Percentiles rank a stretch among this genome's conserved stretches.
phyloP scores from a whole-genome alignment of 257 asterid species.

The Asclepias syriaca region DNA sequence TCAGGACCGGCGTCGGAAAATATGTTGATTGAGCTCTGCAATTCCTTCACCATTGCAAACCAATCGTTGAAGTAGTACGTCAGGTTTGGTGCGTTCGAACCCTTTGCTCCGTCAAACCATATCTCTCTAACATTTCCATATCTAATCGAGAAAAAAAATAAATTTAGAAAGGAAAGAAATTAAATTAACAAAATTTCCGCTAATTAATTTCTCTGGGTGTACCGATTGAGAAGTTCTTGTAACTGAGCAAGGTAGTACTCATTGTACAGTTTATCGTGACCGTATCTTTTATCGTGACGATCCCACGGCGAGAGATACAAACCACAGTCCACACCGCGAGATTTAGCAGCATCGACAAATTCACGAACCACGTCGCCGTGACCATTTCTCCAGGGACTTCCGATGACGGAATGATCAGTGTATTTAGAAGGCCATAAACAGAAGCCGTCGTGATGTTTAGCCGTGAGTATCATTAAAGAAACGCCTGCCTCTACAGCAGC shows the following conservation, averaged over 20 bases:
- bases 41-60: slow-evolving; percentile 83
- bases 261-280: slow-evolving; percentile 52
- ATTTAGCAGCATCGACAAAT: slow-evolving; percentile 50
- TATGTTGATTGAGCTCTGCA: slow-evolving; percentile 79
- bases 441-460: slow-evolving; percentile 94
- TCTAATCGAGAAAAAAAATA: slow-evolving; percentile 20
- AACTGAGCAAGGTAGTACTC: slow-evolving; percentile 89
- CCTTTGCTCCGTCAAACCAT: slow-evolving; percentile 99
- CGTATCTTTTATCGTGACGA: slow-evolving; percentile 78
- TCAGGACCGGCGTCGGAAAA: slow-evolving; percentile 95
- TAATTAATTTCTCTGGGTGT: not conserved
- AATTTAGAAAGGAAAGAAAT: not conserved
- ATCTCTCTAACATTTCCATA: slow-evolving; percentile 75
- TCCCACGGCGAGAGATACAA: slow-evolving; percentile 97
- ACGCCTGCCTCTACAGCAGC: slow-evolving; percentile 58
- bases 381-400: slow-evolving; percentile 76
- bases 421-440: slow-evolving; percentile 93
- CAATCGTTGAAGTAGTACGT: slow-evolving; percentile 71
- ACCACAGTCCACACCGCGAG: slow-evolving; percentile 66
- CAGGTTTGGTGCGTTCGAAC: slow-evolving; percentile 75
- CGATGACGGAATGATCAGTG: slow-evolving; percentile 72
- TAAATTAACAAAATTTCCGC: too few species aligned
- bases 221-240: slow-evolving; percentile 79
- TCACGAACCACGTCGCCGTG: slow-evolving; percentile 69
- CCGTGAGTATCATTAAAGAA: slow-evolving; percentile 71